Evolutionary conservation across 1,284 basidiomycete genomes (phyloP).

Genomic region (Phylloporus gajari): DNA sequence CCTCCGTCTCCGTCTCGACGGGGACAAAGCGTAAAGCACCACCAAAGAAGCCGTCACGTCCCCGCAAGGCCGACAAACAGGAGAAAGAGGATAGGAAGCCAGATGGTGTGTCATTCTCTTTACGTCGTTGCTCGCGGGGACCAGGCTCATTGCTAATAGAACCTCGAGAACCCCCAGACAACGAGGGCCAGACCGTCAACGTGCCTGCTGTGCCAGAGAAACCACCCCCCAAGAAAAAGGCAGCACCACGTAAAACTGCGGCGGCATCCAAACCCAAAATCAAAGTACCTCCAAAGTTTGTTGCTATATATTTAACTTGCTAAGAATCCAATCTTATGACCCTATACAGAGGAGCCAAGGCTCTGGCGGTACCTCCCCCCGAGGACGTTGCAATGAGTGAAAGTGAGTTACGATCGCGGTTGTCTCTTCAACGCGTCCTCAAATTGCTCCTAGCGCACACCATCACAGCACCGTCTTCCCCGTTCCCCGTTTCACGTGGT

Average conservation of each 20-base stretch:
- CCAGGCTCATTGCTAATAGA: slow-evolving; percentile 42
- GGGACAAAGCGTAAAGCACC: slow-evolving; percentile 58
- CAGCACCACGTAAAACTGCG: slow-evolving; percentile 49
- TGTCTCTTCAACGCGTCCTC: background rate
- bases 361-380: slow-evolving; percentile 29
- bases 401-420: slow-evolving; percentile 43
- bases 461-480: slow-evolving; percentile 59
- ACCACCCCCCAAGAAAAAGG: slow-evolving; percentile 51
- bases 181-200: slow-evolving; percentile 32
- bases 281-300: slow-evolving; percentile 55
- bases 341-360: slow-evolving; percentile 31
- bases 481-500: slow-evolving; percentile 44
- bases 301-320: slow-evolving; percentile 12
- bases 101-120: slow-evolving; percentile 38
- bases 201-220: slow-evolving; percentile 36
- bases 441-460: slow-evolving; percentile 46
- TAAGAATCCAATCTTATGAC: slow-evolving; percentile 7
- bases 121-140: slow-evolving; percentile 28
- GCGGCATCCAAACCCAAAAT: slow-evolving; percentile 48
- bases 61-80: slow-evolving; percentile 56
- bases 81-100: slow-evolving; percentile 49
- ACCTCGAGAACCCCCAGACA: slow-evolving; percentile 40
- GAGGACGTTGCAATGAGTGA: slow-evolving; percentile 56
- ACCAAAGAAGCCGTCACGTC: slow-evolving; percentile 58
- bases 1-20: slow-evolving; percentile 40